Conservation (phyloP, 1,284 basidiomycete genomes). For the Anthracocystis walkeri region DNA sequence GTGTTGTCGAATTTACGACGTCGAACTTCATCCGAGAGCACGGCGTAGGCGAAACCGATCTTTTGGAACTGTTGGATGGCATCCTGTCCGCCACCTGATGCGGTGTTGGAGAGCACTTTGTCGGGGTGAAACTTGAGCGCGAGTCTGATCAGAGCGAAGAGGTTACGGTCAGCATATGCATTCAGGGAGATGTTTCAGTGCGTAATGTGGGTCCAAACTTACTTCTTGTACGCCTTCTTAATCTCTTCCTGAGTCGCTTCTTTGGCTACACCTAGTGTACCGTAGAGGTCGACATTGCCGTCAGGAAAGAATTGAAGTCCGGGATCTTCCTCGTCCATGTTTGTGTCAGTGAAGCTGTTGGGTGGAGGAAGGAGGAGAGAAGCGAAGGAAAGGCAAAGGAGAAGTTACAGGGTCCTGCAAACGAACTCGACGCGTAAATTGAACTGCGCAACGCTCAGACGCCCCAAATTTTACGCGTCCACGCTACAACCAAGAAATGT, state of each 20-base stretch:
- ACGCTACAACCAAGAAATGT: neutral
- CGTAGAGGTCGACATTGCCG: slow-evolving; percentile 67
- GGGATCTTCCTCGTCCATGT: slow-evolving; percentile 62
- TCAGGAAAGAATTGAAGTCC: slow-evolving; percentile 65
- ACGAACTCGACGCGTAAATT: slow-evolving; percentile 40
- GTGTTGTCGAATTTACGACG: slow-evolving; percentile 65
- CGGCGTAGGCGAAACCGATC: slow-evolving; percentile 67
- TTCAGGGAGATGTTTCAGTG: neutral
- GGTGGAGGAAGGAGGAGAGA: neutral
- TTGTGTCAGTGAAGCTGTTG: slow-evolving; percentile 4
- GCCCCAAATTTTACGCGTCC: neutral
- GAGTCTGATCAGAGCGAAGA: slow-evolving; percentile 26
- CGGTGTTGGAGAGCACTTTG: slow-evolving; percentile 56
- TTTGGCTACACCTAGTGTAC: slow-evolving; percentile 55
- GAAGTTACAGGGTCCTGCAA: neutral
- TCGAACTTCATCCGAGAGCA: slow-evolving; percentile 62
- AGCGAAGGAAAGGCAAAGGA: neutral
- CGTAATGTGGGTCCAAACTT: slow-evolving; percentile 13
- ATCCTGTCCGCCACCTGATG: slow-evolving; percentile 36
- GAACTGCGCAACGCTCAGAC: slow-evolving; percentile 4
- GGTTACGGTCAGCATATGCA: neutral
- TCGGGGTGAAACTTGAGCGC: slow-evolving; percentile 68
- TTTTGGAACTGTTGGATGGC: slow-evolving; percentile 63
- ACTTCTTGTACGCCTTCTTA: slow-evolving; percentile 65
- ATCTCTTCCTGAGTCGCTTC: slow-evolving; percentile 59